Evolutionary conservation across 176 grass and related monocot genomes (phyloP), one percentile per base, ranked within the genome.

Genomic region (Raddia distichophylla): DNA sequence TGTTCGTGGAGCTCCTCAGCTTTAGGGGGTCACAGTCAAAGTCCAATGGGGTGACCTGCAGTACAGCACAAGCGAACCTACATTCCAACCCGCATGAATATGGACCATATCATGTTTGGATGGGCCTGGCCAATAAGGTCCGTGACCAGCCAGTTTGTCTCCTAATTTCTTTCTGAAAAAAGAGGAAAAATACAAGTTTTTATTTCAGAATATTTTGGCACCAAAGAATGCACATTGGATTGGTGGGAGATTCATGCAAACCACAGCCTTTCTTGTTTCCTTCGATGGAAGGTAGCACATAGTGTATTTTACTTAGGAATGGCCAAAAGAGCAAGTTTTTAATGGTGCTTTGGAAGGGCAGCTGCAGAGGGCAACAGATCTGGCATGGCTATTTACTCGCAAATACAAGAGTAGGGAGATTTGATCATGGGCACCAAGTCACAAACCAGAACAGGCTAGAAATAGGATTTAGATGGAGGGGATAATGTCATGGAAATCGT

Each of bases 11-110:
- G 34, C 68, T 67, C 46, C 68, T 67, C 46, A 82, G 20, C 51
- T 37, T 77, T 67, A 71, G 74, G 67, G 52, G 51, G 27, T 69
- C 73, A 9, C 52, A 86, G 83, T 66, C 78, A 67, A 82, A 73
- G 13, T 59, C 66, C 66, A 89, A 85, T 32, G 49, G 37, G 69
- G 78, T 42, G 78, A 50, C 45, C 34, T 51, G 51, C 63, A 68
- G 70, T 69, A 69, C 80, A 84, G 83, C 78, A 46, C 77, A 86
- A 77, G 78, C 52, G 51, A 86, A 78, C 83, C 83, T 82, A 86
- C 78, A 78, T 86, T 90, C 66, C 73, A 18, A 83, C 68, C 84
- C 74, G 86, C 84, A 83, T 68, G 83, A 78, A 62, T 34, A 61
- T 74, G 79, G 74, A 69, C 83, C 67, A 83, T 67, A 74, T 74